Evolutionary conservation across 108 stramenopile species (phyloP).

Genomic region (Cylindrotheca closterium): DNA sequence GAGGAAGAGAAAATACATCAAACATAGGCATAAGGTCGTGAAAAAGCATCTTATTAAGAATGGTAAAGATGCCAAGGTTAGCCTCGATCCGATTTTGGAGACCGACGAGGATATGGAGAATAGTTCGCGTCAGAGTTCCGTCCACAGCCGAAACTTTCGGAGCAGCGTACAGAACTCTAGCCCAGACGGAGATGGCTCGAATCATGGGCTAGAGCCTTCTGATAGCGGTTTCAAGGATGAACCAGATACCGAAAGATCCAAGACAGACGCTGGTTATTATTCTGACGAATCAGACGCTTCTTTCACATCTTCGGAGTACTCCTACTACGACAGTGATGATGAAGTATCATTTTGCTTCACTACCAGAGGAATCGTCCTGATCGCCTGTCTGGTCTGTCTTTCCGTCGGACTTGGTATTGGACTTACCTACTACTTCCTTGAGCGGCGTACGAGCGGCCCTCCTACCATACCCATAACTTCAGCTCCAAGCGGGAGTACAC

Average conservation of each 20-base stretch:
- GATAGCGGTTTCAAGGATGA: not conserved
- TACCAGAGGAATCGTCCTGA: not conserved
- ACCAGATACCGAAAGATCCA: not conserved
- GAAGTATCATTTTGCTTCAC: not conserved
- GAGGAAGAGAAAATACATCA: constrained; percentile 18
- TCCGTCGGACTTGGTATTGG: constrained; percentile 13
- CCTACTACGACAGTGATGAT: not conserved
- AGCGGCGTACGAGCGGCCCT: not conserved
- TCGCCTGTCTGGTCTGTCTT: not conserved
- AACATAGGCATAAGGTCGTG: constrained; percentile 19
- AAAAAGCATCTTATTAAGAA: constrained; percentile 24
- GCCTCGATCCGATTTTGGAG: constrained; percentile 19
- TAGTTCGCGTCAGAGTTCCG: not conserved
- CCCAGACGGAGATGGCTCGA: too few relatives aligned
- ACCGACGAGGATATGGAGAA: constrained; percentile 5
- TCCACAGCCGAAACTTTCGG: not conserved
- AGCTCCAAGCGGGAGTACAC: not conserved
- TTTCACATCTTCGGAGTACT: not conserved
- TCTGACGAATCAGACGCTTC: not conserved
- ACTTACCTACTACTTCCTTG: constrained; percentile 1
- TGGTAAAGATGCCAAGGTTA: constrained; percentile 22
- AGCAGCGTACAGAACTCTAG: too few relatives aligned
- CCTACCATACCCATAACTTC: not conserved
- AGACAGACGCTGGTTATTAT: not conserved
- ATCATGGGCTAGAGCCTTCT: not conserved